Percentiles rank a stretch among this genome's conserved stretches.
Evolutionary conservation across 768 basidiomycete genomes (phyloP).

Genomic region (Fibroporia radiculosa): DNA sequence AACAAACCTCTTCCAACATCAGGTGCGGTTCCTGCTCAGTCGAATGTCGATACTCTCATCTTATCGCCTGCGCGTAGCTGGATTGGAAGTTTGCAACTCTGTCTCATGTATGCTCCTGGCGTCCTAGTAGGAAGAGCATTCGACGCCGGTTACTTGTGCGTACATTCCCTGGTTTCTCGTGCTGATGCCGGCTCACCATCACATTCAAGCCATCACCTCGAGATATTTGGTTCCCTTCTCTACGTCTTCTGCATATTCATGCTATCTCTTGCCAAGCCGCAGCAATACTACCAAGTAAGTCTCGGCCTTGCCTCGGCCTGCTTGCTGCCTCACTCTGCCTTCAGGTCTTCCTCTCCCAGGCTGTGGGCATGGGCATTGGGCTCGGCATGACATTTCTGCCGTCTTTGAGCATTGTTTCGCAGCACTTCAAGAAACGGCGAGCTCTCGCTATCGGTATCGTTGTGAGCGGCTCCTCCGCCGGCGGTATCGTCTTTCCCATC

Average conservation of each 20-base stretch:
- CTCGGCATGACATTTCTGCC: conserved; percentile 44
- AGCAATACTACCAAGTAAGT: conserved; percentile 36
- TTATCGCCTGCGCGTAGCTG: conserved; percentile 11
- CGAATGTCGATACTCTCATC: neutral
- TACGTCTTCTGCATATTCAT: conserved; percentile 27
- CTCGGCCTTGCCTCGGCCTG: neutral
- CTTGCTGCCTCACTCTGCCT: neutral
- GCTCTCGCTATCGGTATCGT: conserved; percentile 48
- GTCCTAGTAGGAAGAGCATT: conserved; percentile 17
- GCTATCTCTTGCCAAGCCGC: conserved; percentile 36
- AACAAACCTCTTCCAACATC: conserved; percentile 14
- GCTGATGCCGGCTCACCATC: neutral
- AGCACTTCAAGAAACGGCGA: conserved; percentile 42
- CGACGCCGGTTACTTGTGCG: conserved; percentile 29
- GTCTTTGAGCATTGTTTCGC: conserved; percentile 38
- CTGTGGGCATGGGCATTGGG: conserved; percentile 48
- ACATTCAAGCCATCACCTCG: conserved; percentile 11
- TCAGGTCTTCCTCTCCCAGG: conserved; percentile 48
- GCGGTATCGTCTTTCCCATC: conserved; percentile 28
- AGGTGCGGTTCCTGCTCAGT: conserved; percentile 4
- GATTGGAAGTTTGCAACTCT: conserved; percentile 21
- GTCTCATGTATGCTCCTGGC: conserved; percentile 17
- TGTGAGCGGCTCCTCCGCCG: conserved; percentile 30
- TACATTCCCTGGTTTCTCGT: neutral
- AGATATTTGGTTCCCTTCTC: conserved; percentile 12